Conservation (phyloP, 2,329 filamentous ascomycete genomes). For the Talaromyces sp. region DNA sequence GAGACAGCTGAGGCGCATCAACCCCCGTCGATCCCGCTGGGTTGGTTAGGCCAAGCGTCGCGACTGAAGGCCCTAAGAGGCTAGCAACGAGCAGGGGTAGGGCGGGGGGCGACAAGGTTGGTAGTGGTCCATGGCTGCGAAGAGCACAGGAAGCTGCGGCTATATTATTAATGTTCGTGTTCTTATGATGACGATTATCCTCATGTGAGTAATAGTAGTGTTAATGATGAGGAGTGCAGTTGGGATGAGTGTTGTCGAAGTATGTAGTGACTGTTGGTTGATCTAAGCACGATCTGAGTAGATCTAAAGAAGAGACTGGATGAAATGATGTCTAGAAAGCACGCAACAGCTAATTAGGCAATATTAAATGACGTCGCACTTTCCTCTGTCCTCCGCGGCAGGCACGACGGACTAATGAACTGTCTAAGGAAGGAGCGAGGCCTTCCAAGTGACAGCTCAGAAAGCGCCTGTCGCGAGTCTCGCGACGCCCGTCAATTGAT, state of each 20-base stretch:
- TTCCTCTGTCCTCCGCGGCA: neutral
- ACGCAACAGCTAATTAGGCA: too few species aligned
- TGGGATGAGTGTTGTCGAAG: neutral
- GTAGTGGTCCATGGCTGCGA: too few species aligned
- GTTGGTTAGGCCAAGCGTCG: neutral
- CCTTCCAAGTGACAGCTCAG: neutral
- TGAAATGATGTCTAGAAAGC: too few species aligned
- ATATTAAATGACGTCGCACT: neutral
- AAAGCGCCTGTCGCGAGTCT: neutral
- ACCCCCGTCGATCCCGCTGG: neutral
- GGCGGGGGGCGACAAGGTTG: neutral
- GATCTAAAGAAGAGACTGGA: too few species aligned
- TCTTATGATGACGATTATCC: neutral
- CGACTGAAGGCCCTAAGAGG: neutral
- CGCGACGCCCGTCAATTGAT: too few species aligned
- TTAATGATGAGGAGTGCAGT: neutral
- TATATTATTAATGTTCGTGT: neutral
- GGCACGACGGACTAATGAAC: neutral
- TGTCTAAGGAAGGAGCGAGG: neutral
- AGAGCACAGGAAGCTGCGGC: neutral
- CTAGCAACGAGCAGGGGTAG: neutral
- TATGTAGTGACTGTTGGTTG: neutral
- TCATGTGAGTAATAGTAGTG: neutral
- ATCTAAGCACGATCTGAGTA: neutral
- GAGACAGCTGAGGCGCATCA: neutral